Conservation (phyloP, 768 basidiomycete species). For the Pleurotus ostreatus region DNA sequence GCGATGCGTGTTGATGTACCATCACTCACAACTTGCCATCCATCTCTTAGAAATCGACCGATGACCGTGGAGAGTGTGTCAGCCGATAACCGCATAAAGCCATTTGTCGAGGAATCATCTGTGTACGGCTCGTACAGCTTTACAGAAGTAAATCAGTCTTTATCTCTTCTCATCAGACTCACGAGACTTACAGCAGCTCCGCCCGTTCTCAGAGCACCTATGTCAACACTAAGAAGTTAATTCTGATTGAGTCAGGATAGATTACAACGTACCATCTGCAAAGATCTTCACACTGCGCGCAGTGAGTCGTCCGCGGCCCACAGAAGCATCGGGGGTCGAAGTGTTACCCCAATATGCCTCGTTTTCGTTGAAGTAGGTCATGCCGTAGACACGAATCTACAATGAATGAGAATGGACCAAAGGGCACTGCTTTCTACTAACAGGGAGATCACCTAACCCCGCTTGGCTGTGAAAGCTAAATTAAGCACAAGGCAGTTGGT, state of each 20-base stretch:
- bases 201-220: conserved; percentile 83
- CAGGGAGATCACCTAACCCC: conserved; percentile 55
- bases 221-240: no score
- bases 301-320: conserved; percentile 59
- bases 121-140: conserved; percentile 80
- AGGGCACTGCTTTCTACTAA: conserved; percentile 21
- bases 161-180: neutral
- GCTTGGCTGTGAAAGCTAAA: conserved; percentile 48
- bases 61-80: conserved; percentile 61
- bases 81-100: conserved; percentile 71
- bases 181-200: conserved; percentile 69
- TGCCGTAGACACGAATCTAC: conserved; percentile 77
- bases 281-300: conserved; percentile 80
- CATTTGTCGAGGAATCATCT: conserved; percentile 71
- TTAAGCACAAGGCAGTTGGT: neutral
- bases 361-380: conserved; percentile 67
- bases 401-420: neutral
- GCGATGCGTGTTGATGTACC: neutral
- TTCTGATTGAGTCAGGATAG: neutral
- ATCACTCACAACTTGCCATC: conserved; percentile 83
- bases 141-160: neutral
- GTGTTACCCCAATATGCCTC: conserved; percentile 73
- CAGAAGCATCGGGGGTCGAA: conserved; percentile 48
- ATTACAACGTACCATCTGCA: conserved; percentile 48
- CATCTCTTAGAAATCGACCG: conserved; percentile 67